Evolutionary conservation across 2,329 filamentous ascomycete genomes (phyloP).

Genomic region (Rhinocladiella mackenziei): DNA sequence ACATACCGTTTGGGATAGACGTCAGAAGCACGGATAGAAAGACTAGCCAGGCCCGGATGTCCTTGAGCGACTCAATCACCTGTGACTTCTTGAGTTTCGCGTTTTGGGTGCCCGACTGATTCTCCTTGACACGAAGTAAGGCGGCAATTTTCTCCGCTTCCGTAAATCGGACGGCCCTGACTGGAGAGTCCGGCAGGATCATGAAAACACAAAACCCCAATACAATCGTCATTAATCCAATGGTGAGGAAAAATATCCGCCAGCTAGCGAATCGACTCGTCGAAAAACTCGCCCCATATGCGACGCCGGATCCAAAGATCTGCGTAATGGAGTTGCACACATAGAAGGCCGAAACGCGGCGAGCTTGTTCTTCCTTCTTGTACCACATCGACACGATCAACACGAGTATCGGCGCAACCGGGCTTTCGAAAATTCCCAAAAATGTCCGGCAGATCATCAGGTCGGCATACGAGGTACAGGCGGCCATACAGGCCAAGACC

Average conservation of each 20-base stretch:
- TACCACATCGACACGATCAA: constrained; percentile 52
- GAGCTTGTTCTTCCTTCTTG: constrained; percentile 39
- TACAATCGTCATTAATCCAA: constrained; percentile 43
- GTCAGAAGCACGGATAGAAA: constrained; percentile 19
- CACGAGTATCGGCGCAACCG: constrained; percentile 50
- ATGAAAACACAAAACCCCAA: constrained; percentile 39
- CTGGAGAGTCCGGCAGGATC: constrained; percentile 42
- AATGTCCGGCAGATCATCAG: constrained; percentile 46
- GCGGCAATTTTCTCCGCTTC: constrained; percentile 38
- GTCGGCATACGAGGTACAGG: constrained; percentile 41
- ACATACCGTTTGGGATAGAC: constrained; percentile 18
- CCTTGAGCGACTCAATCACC: constrained; percentile 43
- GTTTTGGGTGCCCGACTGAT: constrained; percentile 51
- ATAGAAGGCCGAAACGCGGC: constrained; percentile 32
- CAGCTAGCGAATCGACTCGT: constrained; percentile 27
- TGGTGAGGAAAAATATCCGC: constrained; percentile 43
- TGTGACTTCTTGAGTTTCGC: constrained; percentile 49
- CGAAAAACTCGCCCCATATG: constrained; percentile 32
- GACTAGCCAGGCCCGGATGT: constrained; percentile 51
- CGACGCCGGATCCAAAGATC: constrained; percentile 46
- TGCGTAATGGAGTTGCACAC: constrained; percentile 21
- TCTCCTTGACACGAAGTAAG: constrained; percentile 45
- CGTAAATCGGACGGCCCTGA: constrained; percentile 38
- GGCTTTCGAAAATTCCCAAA: constrained; percentile 45
- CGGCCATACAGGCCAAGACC: constrained; percentile 45